phyloP scores from a whole-genome alignment of 257 asterid species.

The Sherardia arvensis region DNA sequence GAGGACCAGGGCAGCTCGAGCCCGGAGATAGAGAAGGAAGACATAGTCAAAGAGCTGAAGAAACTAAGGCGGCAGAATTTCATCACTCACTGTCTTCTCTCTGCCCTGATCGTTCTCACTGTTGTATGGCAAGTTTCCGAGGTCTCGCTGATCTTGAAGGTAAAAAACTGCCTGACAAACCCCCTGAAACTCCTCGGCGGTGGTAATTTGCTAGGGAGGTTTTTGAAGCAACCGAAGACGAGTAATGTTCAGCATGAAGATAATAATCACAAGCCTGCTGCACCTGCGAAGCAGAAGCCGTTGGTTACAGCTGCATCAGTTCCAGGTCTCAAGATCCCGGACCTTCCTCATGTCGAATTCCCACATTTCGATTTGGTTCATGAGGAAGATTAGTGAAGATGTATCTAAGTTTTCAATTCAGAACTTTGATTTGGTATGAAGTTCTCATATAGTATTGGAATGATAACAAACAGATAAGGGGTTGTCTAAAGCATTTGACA shows the following conservation, averaged over 20 bases:
- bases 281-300: conserved; percentile 13
- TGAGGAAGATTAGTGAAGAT: conserved; percentile 23
- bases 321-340: conserved; percentile 40
- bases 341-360: conserved; percentile 30
- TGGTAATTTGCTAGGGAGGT: conserved; percentile 16
- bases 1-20: neutral
- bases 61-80: conserved; percentile 51
- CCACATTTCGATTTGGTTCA: conserved; percentile 27
- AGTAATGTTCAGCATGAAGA: conserved; percentile 12
- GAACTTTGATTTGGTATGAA: too few species aligned
- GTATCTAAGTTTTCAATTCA: too few species aligned
- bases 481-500: neutral
- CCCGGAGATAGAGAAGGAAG: conserved; percentile 18
- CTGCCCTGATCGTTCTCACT: conserved; percentile 55
- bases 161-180: conserved; percentile 45
- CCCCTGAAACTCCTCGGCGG: conserved; percentile 45
- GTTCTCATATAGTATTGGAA: neutral
- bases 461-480: neutral
- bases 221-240: conserved; percentile 7
- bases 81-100: conserved; percentile 60
- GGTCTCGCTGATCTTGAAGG: conserved; percentile 46
- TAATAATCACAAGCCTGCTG: conserved; percentile 8
- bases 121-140: conserved; percentile 77
- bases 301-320: conserved; percentile 20
- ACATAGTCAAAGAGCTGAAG: conserved; percentile 55